phyloP scores from a whole-genome alignment of 2,329 filamentous ascomycete species.

The Aschersonia sp. region DNA sequence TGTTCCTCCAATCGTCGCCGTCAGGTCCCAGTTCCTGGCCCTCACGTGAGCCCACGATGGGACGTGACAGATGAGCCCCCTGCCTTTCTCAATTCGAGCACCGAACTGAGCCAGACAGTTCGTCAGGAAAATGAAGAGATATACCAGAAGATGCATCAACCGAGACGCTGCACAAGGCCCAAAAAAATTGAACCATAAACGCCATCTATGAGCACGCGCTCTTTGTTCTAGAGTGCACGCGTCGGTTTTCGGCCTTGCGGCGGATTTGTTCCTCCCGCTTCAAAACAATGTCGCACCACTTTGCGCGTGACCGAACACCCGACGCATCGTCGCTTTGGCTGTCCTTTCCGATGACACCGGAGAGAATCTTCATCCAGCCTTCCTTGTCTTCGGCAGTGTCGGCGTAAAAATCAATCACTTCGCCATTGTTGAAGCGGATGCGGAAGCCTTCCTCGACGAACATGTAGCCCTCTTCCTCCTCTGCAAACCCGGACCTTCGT shows the following conservation, averaged over 20 bases:
- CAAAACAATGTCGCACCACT: constrained; percentile 55
- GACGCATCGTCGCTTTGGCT: constrained; percentile 28
- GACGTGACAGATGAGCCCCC: too few relatives aligned
- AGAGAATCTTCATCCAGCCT: constrained; percentile 82
- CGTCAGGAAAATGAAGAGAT: too few relatives aligned
- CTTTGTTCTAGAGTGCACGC: constrained; percentile 42
- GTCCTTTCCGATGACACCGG: constrained; percentile 50
- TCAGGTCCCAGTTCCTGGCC: too few relatives aligned
- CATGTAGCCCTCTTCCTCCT: constrained; percentile 98
- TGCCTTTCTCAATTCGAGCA: too few relatives aligned
- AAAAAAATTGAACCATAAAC: background rate
- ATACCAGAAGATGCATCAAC: too few relatives aligned
- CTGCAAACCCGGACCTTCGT: constrained; percentile 87
- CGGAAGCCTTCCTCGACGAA: constrained; percentile 99
- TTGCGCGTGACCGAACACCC: constrained; percentile 31
- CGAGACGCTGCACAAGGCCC: too few relatives aligned
- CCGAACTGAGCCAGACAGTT: too few relatives aligned
- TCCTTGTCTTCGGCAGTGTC: constrained; percentile 80
- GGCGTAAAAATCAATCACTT: constrained; percentile 97
- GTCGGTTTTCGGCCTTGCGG: constrained; percentile 34
- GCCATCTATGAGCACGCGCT: constrained; percentile 29
- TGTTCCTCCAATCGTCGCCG: too few relatives aligned
- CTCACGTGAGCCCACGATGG: too few relatives aligned
- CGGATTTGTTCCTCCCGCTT: constrained; percentile 47
- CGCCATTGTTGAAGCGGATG: constrained; percentile 94